Percentiles rank a stretch among this genome's conserved stretches.
Evolutionary conservation across 108 stramenopile genomes (phyloP).

Genomic region (Nitzschia sp.): DNA sequence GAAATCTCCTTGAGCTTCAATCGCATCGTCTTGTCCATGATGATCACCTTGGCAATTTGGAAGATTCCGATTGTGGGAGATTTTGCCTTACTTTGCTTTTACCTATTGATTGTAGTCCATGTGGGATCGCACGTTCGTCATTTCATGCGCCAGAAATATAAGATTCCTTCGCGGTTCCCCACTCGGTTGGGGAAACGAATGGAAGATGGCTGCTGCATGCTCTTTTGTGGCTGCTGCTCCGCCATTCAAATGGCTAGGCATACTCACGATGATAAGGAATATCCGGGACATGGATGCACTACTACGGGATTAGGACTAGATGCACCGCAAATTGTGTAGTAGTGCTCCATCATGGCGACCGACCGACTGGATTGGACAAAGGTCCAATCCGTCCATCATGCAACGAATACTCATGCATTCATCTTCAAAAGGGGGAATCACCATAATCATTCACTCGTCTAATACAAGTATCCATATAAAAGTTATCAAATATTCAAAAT

Average conservation of each 20-base stretch:
- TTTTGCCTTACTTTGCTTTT: conserved; percentile 25
- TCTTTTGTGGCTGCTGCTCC: conserved; percentile 66
- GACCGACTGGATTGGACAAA: no score
- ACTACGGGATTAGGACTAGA: conserved; percentile 59
- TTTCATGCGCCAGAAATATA: conserved; percentile 51
- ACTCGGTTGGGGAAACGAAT: conserved; percentile 17
- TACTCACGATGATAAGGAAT: conserved; percentile 74
- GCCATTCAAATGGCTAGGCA: conserved; percentile 74
- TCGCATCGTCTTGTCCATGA: conserved; percentile 31
- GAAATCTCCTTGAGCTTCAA: conserved; percentile 57
- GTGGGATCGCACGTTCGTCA: conserved; percentile 41
- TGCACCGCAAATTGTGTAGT: conserved; percentile 42
- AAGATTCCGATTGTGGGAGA: conserved; percentile 35
- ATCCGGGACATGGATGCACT: conserved; percentile 63
- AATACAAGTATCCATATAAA: no score
- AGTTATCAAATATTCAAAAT: no score
- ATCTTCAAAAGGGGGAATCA: no score
- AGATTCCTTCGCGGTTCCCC: conserved; percentile 45
- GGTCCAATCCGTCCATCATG: no score
- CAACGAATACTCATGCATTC: no score
- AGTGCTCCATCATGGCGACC: neutral
- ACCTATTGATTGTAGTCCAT: conserved; percentile 27
- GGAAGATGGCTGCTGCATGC: conserved; percentile 61
- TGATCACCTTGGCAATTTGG: conserved; percentile 32
- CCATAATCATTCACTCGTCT: no score